Evolutionary conservation across 805 yeast genomes (phyloP).

Genomic region (Saturnispora hagleri): DNA sequence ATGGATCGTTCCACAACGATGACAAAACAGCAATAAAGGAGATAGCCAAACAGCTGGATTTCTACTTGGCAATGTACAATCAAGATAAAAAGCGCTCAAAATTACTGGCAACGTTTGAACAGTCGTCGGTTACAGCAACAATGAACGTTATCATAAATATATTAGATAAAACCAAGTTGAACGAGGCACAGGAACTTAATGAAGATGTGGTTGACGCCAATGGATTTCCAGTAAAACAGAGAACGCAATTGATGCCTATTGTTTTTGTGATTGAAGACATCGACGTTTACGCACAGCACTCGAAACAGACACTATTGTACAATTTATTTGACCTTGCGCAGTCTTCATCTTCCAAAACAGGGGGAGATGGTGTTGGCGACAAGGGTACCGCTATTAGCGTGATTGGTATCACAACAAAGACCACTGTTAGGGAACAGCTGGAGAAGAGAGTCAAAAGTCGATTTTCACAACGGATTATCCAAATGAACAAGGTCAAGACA

Average conservation of each 20-base stretch:
- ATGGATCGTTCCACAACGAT: slow-evolving; percentile 64
- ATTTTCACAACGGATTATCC: slow-evolving; percentile 71
- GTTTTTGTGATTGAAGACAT: slow-evolving; percentile 79
- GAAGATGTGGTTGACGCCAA: slow-evolving; percentile 15
- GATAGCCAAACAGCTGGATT: slow-evolving; percentile 76
- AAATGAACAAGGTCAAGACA: slow-evolving; percentile 41
- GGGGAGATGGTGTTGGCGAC: slow-evolving; percentile 21
- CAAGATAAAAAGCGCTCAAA: slow-evolving; percentile 11
- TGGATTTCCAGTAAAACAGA: slow-evolving; percentile 15
- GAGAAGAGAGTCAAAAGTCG: slow-evolving; percentile 90
- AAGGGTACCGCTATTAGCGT: slow-evolving; percentile 65
- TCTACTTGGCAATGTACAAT: slow-evolving; percentile 16
- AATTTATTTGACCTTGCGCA: slow-evolving; percentile 85
- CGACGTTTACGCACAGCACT: slow-evolving; percentile 62
- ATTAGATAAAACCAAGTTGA: slow-evolving; percentile 32
- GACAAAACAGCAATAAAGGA: slow-evolving; percentile 77
- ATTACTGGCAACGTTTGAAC: slow-evolving; percentile 30
- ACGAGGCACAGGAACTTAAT: slow-evolving; percentile 15
- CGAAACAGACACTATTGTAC: slow-evolving; percentile 76
- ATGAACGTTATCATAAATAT: slow-evolving; percentile 48
- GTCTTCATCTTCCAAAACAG: slow-evolving; percentile 21
- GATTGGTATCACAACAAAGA: slow-evolving; percentile 66
- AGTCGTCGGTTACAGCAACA: slow-evolving; percentile 48
- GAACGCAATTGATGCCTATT: slow-evolving; percentile 40
- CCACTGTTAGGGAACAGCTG: slow-evolving; percentile 68